Percentiles rank a stretch among this genome's conserved stretches.
phyloP scores from a whole-genome alignment of 257 asterid species.

The Fraxinus americana region DNA sequence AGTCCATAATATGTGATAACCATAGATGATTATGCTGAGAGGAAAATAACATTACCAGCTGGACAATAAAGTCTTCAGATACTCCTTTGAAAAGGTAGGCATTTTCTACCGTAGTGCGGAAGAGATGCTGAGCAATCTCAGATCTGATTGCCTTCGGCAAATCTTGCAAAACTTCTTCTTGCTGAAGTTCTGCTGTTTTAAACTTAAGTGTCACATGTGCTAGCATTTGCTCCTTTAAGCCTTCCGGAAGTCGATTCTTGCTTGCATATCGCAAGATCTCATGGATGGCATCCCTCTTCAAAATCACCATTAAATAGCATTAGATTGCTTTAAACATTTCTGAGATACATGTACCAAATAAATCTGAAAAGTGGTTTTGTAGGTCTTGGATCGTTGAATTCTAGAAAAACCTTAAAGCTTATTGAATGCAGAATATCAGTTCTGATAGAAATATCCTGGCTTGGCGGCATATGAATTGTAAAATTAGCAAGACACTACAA shows the following conservation, averaged over 20 bases:
- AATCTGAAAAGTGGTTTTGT: neutral
- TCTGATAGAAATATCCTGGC: neutral
- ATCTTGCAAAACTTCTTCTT: conserved; percentile 77
- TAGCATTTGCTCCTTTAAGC: conserved; percentile 83
- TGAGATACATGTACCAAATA: neutral
- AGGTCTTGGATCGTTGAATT: neutral
- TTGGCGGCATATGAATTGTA: neutral
- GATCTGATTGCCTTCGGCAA: conserved; percentile 92
- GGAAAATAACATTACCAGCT: conserved; percentile 60
- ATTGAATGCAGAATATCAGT: neutral
- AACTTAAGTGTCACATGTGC: conserved; percentile 82
- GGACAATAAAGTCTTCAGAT: conserved; percentile 74
- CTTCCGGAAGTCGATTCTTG: conserved; percentile 80
- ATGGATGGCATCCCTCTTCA: conserved; percentile 77
- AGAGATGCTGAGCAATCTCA: conserved; percentile 87
- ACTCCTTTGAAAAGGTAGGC: conserved; percentile 82
- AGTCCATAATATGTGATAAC: neutral
- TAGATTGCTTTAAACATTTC: neutral
- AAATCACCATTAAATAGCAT: neutral
- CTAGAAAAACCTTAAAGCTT: neutral
- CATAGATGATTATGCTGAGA: conserved; percentile 1
- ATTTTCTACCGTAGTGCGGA: conserved; percentile 58
- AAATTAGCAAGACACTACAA: neutral
- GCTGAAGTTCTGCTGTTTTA: conserved; percentile 90
- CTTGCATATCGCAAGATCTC: conserved; percentile 75